Percentiles rank a stretch among this genome's conserved stretches.
Conservation (phyloP, 202 grass and related monocot genomes). For the Alloteropsis angusta region DNA sequence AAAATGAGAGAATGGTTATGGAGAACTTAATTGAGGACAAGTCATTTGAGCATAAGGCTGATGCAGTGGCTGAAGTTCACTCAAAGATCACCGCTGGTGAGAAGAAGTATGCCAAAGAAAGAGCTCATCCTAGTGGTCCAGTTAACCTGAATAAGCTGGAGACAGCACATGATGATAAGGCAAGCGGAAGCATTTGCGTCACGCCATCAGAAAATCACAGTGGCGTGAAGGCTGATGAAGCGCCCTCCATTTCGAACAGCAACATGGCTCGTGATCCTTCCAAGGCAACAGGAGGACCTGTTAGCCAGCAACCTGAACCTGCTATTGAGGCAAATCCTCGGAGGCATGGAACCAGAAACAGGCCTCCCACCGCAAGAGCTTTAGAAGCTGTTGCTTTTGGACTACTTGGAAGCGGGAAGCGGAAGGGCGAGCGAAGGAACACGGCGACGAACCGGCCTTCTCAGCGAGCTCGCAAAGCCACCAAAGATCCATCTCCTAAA, state of each 20-base stretch:
- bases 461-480: conserved; percentile 30
- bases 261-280: conserved; percentile 18
- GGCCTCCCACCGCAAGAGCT: conserved; percentile 65
- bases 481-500: neutral
- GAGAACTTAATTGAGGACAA: neutral
- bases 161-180: conserved; percentile 16
- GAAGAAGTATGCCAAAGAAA: conserved; percentile 14
- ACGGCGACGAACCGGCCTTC: conserved; percentile 19
- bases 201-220: conserved; percentile 20
- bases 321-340: conserved; percentile 23
- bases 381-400: conserved; percentile 81
- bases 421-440: conserved; percentile 33
- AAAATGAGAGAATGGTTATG: conserved; percentile 20
- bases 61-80: conserved; percentile 2
- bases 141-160: conserved; percentile 30
- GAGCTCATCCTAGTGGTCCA: conserved; percentile 1
- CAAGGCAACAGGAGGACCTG: neutral
- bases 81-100: conserved; percentile 9
- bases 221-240: conserved; percentile 27
- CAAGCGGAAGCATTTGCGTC: neutral
- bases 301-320: neutral
- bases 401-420: conserved; percentile 55
- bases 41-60: conserved; percentile 22
- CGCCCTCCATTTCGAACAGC: conserved; percentile 3
- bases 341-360: conserved; percentile 73